phyloP scores from a whole-genome alignment of 495 filamentous ascomycete genomes.

The Aspergillus indologenus region DNA sequence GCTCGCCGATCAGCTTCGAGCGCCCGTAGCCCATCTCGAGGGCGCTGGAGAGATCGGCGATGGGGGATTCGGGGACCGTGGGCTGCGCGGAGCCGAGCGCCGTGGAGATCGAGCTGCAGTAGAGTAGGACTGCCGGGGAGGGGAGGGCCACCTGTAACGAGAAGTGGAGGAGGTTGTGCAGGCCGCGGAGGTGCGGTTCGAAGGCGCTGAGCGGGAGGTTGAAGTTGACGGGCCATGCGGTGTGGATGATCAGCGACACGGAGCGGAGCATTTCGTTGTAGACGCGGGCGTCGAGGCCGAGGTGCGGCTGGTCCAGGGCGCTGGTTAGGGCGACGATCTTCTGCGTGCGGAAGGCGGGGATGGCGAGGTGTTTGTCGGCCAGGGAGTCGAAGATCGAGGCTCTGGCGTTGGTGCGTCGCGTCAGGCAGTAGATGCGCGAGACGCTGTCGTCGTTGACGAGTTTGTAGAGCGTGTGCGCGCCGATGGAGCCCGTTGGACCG shows the following conservation, averaged over 20 bases:
- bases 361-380: slow-evolving; percentile 27
- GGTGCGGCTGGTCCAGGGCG: slow-evolving; percentile 35
- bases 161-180: slow-evolving; percentile 52
- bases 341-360: slow-evolving; percentile 20
- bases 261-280: slow-evolving; percentile 36
- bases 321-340: slow-evolving; percentile 42
- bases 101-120: slow-evolving; percentile 53
- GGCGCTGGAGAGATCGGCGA: slow-evolving; percentile 37
- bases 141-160: slow-evolving; percentile 44
- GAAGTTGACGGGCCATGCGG: slow-evolving; percentile 60
- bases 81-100: slow-evolving; percentile 32
- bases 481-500: slow-evolving; percentile 58
- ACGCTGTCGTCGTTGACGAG: slow-evolving; percentile 45
- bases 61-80: slow-evolving; percentile 41
- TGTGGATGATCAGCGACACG: slow-evolving; percentile 52
- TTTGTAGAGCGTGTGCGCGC: slow-evolving; percentile 50
- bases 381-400: slow-evolving; percentile 35
- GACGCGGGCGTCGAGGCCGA: slow-evolving; percentile 39
- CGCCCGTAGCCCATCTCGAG: slow-evolving; percentile 55
- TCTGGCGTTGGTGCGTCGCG: slow-evolving; percentile 33
- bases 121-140: slow-evolving; percentile 46
- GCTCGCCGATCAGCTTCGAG: slow-evolving; percentile 56
- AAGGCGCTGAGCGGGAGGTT: slow-evolving; percentile 41
- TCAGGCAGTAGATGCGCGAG: slow-evolving; percentile 51
- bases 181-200: slow-evolving; percentile 46